Conservation (phyloP, 495 filamentous ascomycete species). For the Talaromyces stipitatus region DNA sequence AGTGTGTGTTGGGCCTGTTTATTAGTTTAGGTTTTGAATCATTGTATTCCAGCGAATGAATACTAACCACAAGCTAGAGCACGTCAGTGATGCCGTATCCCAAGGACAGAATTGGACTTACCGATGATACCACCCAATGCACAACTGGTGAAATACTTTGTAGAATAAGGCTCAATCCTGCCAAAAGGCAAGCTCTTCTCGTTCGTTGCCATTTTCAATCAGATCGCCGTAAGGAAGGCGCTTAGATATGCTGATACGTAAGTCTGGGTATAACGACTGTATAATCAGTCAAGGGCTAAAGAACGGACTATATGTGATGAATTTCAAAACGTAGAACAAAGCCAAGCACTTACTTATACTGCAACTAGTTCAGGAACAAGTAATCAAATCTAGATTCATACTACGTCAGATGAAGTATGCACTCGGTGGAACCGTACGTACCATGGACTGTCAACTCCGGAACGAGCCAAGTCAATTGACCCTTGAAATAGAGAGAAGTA, state of each 20-base stretch:
- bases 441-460: too few species aligned
- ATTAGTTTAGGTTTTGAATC: neutral
- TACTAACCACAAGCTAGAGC: slow-evolving; percentile 49
- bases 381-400: too few species aligned
- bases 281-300: neutral
- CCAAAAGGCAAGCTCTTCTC: slow-evolving; percentile 38
- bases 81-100: slow-evolving; percentile 1
- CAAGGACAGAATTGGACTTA: slow-evolving; percentile 19
- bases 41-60: neutral
- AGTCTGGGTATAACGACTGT: neutral
- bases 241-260: too few species aligned
- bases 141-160: slow-evolving; percentile 60
- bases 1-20: slow-evolving; percentile 44
- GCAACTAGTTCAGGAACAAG: neutral
- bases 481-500: neutral
- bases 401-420: too few species aligned
- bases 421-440: neutral
- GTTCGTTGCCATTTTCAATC: slow-evolving; percentile 27
- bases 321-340: neutral
- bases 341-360: neutral
- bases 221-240: neutral
- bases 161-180: slow-evolving; percentile 59
- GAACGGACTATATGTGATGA: neutral
- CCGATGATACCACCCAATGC: slow-evolving; percentile 57
- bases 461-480: too few species aligned